These are phyloP conservation scores for Lentinula edodes DNA, from an alignment of 768 basidiomycete genomes.

Conservation along the genomic window DNA sequence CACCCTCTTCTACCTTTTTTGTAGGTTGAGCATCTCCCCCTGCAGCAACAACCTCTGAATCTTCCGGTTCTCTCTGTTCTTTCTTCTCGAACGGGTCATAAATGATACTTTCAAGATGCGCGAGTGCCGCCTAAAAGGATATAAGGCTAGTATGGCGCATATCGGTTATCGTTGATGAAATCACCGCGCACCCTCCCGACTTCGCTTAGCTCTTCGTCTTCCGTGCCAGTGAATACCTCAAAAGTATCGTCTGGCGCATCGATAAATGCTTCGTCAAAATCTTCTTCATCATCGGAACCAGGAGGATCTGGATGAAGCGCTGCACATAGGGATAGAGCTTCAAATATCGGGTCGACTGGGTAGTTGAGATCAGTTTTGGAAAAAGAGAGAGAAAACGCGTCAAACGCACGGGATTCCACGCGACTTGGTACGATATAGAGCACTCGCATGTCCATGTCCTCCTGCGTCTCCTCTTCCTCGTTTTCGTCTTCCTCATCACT, in stretches of 20 bases:
- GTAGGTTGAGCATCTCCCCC: neutral
- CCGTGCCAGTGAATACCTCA: constrained; percentile 49
- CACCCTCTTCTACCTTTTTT: neutral
- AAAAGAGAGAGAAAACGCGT: neutral
- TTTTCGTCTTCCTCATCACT: constrained; percentile 20
- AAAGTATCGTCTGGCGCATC: constrained; percentile 48
- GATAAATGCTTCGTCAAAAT: constrained; percentile 49
- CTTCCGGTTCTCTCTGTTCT: neutral
- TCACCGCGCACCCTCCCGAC: constrained; percentile 93
- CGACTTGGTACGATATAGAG: constrained; percentile 68
- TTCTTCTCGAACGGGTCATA: constrained; percentile 37
- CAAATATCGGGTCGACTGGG: constrained; percentile 80
- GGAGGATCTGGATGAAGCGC: constrained; percentile 75
- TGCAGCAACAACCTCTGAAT: neutral
- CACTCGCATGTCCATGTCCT: constrained; percentile 59
- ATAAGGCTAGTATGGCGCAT: constrained; percentile 67
- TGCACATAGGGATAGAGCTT: constrained; percentile 80
- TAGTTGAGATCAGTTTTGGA: neutral
- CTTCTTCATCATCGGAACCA: constrained; percentile 37
- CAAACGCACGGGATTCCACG: constrained; percentile 50
- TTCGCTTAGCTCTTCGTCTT: constrained; percentile 71
- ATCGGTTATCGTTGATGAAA: constrained; percentile 74
- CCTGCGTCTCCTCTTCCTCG: constrained; percentile 7
- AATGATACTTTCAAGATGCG: constrained; percentile 79
- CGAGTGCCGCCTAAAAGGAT: constrained; percentile 64